Evolutionary conservation across 2,329 filamentous ascomycete species (phyloP).

Genomic region (Colletotrichum filicis): DNA sequence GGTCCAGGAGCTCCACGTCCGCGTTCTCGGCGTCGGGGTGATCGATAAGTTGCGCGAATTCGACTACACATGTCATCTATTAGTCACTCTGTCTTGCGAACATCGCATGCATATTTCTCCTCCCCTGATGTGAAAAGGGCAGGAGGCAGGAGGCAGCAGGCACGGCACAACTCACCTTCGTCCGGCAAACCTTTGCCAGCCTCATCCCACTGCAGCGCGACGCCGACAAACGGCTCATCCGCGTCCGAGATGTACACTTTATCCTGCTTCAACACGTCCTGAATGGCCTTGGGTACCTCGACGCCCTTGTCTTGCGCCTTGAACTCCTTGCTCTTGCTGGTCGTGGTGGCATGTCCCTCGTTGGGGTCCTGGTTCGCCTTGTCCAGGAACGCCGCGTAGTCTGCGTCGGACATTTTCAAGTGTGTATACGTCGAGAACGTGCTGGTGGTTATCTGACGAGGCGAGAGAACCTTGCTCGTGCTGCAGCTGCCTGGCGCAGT

Average conservation of each 20-base stretch:
- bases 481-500: not conserved
- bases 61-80: constrained; percentile 38
- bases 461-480: constrained; percentile 7
- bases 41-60: constrained; percentile 76
- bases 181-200: constrained; percentile 64
- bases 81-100: not conserved
- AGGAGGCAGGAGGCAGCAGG: not conserved
- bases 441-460: not conserved
- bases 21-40: constrained; percentile 64
- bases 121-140: not conserved
- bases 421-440: constrained; percentile 38
- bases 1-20: constrained; percentile 72
- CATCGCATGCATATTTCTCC: not conserved
- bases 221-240: constrained; percentile 86
- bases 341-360: constrained; percentile 58
- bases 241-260: constrained; percentile 82
- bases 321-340: constrained; percentile 48
- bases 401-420: constrained; percentile 77
- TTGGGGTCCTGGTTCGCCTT: constrained; percentile 86
- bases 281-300: constrained; percentile 69
- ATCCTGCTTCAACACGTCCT: constrained; percentile 60
- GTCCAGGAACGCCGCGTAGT: constrained; percentile 86
- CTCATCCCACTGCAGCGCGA: constrained; percentile 72
- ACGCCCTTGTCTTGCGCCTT: constrained; percentile 65
- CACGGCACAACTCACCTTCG: constrained; percentile 62